Conservation (phyloP, 208 protist genomes). For the Leishmania gerbilli region DNA sequence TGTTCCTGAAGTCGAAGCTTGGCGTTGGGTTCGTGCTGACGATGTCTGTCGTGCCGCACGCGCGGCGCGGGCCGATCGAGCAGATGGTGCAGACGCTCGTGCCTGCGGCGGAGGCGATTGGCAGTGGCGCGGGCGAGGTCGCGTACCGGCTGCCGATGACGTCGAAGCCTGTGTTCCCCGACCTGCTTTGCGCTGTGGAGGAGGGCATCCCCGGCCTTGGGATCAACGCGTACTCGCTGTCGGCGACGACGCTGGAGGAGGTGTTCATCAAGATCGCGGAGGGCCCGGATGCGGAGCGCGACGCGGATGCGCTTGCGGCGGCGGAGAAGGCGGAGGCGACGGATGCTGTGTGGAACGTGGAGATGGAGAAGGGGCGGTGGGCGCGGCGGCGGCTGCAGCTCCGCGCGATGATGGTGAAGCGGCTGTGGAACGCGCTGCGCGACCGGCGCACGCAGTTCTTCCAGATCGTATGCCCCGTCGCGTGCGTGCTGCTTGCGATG, state of each 20-base stretch:
- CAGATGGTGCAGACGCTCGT: constrained; percentile 34
- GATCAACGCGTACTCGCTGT: constrained; percentile 56
- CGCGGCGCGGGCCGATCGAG: constrained; percentile 25
- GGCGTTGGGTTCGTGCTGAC: constrained; percentile 69
- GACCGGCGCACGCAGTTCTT: constrained; percentile 58
- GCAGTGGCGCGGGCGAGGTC: constrained; percentile 42
- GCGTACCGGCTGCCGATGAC: constrained; percentile 57
- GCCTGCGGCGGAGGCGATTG: constrained; percentile 33
- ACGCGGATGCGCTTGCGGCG: not conserved
- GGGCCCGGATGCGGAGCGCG: not conserved
- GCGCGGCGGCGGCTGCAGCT: constrained; percentile 42
- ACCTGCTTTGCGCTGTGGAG: constrained; percentile 50
- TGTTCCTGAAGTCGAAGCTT: constrained; percentile 69
- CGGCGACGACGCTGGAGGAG: constrained; percentile 77
- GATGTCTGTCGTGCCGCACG: constrained; percentile 29
- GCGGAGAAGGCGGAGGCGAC: not conserved
- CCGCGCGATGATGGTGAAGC: constrained; percentile 46
- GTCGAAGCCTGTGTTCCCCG: constrained; percentile 40
- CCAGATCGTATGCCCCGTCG: constrained; percentile 60
- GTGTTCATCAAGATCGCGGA: constrained; percentile 66
- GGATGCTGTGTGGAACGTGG: constrained; percentile 13
- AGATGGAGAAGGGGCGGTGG: constrained; percentile 14
- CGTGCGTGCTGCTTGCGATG: constrained; percentile 62
- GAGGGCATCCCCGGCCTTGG: constrained; percentile 28
- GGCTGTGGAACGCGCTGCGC: constrained; percentile 48